These are phyloP conservation scores for Leccinum ochraceum DNA, from an alignment of 768 basidiomycete species.

Conservation along the genomic window DNA sequence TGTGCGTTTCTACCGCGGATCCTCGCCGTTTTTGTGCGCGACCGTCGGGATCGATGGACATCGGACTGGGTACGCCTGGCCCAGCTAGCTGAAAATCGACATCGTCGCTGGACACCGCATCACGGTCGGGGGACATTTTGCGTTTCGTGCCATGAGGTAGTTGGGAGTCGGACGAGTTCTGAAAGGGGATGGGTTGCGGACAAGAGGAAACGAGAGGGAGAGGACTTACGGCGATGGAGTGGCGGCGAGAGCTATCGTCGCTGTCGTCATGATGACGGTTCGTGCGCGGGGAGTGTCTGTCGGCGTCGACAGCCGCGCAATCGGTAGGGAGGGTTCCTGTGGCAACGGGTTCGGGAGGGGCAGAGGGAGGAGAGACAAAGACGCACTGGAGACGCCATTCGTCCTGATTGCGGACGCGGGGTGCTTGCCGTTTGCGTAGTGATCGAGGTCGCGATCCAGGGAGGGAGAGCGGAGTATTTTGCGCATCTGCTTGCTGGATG, in stretches of 20 bases:
- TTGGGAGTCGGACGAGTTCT: constrained; percentile 42
- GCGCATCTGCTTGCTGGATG: constrained; percentile 41
- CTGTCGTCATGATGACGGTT: constrained; percentile 49
- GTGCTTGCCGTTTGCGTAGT: constrained; percentile 18
- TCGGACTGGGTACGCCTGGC: constrained; percentile 62
- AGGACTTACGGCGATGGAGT: constrained; percentile 65
- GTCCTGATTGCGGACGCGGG: constrained; percentile 16
- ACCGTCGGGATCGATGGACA: constrained; percentile 58
- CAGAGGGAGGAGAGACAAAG: constrained; percentile 11
- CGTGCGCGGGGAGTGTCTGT: constrained; percentile 30
- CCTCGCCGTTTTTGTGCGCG: constrained; percentile 83
- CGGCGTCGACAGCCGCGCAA: constrained; percentile 25
- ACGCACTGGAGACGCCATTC: constrained; percentile 29
- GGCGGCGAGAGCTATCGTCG: constrained; percentile 68
- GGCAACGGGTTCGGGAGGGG: constrained; percentile 18
- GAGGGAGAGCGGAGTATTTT: constrained; percentile 63
- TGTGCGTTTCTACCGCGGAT: constrained; percentile 77
- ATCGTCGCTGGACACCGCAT: constrained; percentile 56
- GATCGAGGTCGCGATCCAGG: constrained; percentile 39
- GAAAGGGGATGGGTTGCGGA: constrained; percentile 4
- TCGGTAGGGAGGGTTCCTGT: constrained; percentile 27
- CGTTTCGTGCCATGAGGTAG: constrained; percentile 70
- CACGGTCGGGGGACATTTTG: constrained; percentile 77
- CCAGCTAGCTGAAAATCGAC: constrained; percentile 67
- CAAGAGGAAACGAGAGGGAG: neutral